Evolutionary conservation across 129 eudicot species (phyloP).

Genomic region (Oenanthe sinensis): DNA sequence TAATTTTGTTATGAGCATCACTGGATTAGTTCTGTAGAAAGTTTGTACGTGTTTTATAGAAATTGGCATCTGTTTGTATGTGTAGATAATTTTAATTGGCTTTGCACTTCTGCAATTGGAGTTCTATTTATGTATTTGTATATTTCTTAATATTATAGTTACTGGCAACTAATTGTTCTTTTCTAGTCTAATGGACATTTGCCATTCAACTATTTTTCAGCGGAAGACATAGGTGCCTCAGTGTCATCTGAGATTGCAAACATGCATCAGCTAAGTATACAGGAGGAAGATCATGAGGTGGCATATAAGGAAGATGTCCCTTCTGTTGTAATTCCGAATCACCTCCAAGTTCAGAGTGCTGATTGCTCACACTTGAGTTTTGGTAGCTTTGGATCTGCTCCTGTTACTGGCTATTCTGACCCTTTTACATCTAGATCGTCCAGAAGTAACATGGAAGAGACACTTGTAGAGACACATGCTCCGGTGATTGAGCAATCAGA

Average conservation of each 20-base stretch:
- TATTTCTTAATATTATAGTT: background rate
- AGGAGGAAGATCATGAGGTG: conserved; percentile 42
- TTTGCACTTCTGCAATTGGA: background rate
- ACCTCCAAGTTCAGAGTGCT: conserved; percentile 75
- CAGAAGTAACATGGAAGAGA: conserved; percentile 48
- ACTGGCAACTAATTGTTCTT: background rate
- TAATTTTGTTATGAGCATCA: background rate
- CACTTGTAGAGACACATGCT: conserved; percentile 43
- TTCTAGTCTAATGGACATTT: background rate
- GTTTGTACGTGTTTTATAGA: background rate
- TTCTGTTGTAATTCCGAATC: conserved; percentile 82
- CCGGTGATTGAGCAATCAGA: conserved; percentile 53
- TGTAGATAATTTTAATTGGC: background rate
- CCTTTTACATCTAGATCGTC: conserved; percentile 41
- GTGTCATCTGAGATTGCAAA: conserved; percentile 68
- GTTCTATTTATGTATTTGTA: background rate
- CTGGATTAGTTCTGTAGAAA: background rate
- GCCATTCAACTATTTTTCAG: conserved; percentile 23
- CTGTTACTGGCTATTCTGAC: conserved; percentile 44
- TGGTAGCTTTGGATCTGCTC: conserved; percentile 76
- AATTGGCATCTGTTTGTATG: background rate
- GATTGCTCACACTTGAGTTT: conserved; percentile 91
- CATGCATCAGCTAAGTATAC: conserved; percentile 61
- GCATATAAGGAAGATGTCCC: conserved; percentile 56
- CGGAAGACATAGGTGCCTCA: conserved; percentile 45